Base-by-base conservation (phyloP, 257 asterid species). In the Scutellaria minor region DNA sequence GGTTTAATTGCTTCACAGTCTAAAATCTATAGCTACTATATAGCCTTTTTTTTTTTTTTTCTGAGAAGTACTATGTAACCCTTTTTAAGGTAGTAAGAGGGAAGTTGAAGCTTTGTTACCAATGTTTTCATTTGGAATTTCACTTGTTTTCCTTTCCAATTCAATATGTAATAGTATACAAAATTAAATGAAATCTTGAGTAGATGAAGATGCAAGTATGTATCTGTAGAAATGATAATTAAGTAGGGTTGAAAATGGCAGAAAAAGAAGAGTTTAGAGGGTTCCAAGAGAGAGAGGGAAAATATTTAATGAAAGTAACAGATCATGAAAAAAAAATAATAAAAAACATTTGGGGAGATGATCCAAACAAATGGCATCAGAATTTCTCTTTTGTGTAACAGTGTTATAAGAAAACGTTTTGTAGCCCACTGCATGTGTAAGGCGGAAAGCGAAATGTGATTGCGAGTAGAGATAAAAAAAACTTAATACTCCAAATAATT, bases 291-390 rank as follows among this genome's bases (percentile, higher is more conserved):
- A 10, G 48, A 76, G 47, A 71, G 68, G 59, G 24, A 71, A 77
- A 67, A 79, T 84, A 83, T 85, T 69, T 74, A 7, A 44, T 78
- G 94, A 89, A 5, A 83, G 94, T 40, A 75, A 87, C 92, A 22
- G 54, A 84, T 80, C 87, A 82, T 81, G 53, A 80, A 83, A 86
- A 64, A 58, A 47, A 56, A 22, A 53, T 50, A 64, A 6, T 27
- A 52, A 8, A 53, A 13, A 42, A 61, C 68, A 76, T 10, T 8
- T 44, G 35, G 74, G 45, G 39, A 75, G 77, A 82, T 66, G 85
- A 86, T 81, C 90, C 95, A 87, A 86, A 90, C 85, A 86, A 84
- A 87, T 83, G 90, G 70, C 85, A 81, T 89, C 93, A 90, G 92
- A 87, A 79, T 84, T 87, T 73, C 92, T 84, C 92, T 83, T 89